Percentiles rank a stretch among this genome's conserved stretches.
Evolutionary conservation across 1,139 yeast genomes (phyloP).

Genomic region (Pichia sp.): DNA sequence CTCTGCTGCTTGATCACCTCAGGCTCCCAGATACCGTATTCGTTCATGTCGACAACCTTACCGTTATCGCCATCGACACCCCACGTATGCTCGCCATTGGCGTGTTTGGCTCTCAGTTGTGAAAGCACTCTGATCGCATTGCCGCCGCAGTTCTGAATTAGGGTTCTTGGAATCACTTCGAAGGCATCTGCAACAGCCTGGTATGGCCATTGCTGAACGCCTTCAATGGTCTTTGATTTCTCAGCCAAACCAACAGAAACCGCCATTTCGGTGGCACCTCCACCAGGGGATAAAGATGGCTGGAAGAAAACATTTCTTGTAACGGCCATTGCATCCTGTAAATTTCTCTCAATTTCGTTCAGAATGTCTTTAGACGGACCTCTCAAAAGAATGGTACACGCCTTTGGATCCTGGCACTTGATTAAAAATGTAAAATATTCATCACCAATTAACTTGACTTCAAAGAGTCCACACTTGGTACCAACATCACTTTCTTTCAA

Average conservation of each 20-base stretch:
- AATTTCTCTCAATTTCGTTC: constrained; percentile 92
- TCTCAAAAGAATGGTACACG: constrained; percentile 87
- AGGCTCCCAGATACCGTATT: constrained; percentile 98
- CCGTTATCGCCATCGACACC: constrained; percentile 97
- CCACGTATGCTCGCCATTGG: constrained; percentile 75
- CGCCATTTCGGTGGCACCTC: constrained; percentile 99
- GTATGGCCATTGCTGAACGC: constrained; percentile 97
- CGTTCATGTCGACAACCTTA: constrained; percentile 90
- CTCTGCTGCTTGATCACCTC: constrained; percentile 96
- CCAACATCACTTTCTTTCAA: constrained; percentile 89
- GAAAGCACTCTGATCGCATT: constrained; percentile 87
- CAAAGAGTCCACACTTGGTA: constrained; percentile 81
- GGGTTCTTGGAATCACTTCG: constrained; percentile 96
- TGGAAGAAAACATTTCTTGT: constrained; percentile 93
- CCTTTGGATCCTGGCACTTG: constrained; percentile 79
- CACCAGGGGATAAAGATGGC: constrained; percentile 96
- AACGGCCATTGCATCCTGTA: constrained; percentile 98
- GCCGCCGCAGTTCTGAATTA: constrained; percentile 96
- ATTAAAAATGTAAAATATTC: constrained; percentile 89
- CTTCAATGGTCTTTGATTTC: constrained; percentile 88
- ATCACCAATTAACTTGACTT: constrained; percentile 93
- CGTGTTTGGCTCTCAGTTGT: constrained; percentile 93
- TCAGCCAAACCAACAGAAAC: constrained; percentile 85
- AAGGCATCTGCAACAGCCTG: constrained; percentile 98
- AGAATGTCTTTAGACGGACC: constrained; percentile 97